phyloP scores from a whole-genome alignment of 2,329 filamentous ascomycete genomes.

The Scolecobasidium constrictum region DNA sequence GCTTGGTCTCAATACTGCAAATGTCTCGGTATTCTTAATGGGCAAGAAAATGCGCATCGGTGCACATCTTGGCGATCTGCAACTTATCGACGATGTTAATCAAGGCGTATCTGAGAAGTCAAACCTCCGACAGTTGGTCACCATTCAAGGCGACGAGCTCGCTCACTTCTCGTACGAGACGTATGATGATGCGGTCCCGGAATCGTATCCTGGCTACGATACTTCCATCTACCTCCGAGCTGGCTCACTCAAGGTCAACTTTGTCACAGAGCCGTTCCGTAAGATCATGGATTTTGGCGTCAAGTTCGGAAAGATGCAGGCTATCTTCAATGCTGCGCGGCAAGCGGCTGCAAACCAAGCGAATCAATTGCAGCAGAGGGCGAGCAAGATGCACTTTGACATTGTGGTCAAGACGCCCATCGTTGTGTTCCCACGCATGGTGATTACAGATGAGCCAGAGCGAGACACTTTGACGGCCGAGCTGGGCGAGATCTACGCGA shows the following conservation, averaged over 20 bases:
- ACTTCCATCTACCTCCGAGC: slow-evolving; percentile 83
- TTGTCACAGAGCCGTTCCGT: slow-evolving; percentile 90
- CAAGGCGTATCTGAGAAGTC: slow-evolving; percentile 75
- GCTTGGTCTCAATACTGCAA: slow-evolving; percentile 80
- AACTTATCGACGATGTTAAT: slow-evolving; percentile 86
- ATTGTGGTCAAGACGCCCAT: slow-evolving; percentile 91
- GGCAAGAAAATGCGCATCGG: slow-evolving; percentile 81
- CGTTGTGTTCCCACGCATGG: slow-evolving; percentile 77
- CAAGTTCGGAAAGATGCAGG: slow-evolving; percentile 99
- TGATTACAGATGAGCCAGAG: slow-evolving; percentile 56
- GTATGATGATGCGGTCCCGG: slow-evolving; percentile 63
- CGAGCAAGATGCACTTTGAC: slow-evolving; percentile 86
- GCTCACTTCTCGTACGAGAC: slow-evolving; percentile 98
- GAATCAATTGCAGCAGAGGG: slow-evolving; percentile 82
- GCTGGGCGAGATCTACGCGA: slow-evolving; percentile 91
- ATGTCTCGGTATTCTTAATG: slow-evolving; percentile 79
- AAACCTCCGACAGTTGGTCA: slow-evolving; percentile 73
- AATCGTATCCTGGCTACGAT: slow-evolving; percentile 80
- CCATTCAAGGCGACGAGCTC: slow-evolving; percentile 89
- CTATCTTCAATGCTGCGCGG: slow-evolving; percentile 92
- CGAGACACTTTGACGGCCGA: slow-evolving; percentile 86
- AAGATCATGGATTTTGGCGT: slow-evolving; percentile 97
- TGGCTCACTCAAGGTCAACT: slow-evolving; percentile 93
- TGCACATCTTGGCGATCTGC: slow-evolving; percentile 77
- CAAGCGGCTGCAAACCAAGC: slow-evolving; percentile 91